Evolutionary conservation across 176 grass and related monocot species (phyloP).

Genomic region (Aegilops tauschii): DNA sequence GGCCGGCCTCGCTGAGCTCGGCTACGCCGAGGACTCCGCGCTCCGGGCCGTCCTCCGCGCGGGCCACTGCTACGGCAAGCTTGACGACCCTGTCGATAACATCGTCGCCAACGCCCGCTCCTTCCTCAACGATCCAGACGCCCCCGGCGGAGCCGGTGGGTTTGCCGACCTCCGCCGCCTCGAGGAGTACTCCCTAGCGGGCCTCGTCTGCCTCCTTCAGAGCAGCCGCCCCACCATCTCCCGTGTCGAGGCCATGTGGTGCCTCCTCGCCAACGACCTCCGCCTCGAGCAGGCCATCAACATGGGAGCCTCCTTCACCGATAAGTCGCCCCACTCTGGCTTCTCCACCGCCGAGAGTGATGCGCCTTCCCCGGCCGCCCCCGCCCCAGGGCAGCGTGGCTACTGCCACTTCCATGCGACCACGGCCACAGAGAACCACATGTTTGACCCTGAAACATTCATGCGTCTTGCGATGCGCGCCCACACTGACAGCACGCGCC

Average conservation of each 20-base stretch:
- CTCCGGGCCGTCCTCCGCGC: slow-evolving; percentile 74
- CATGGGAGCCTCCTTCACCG: slow-evolving; percentile 30
- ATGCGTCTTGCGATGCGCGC: slow-evolving; percentile 30
- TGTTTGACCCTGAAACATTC: slow-evolving; percentile 51
- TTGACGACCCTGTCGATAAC: slow-evolving; percentile 64
- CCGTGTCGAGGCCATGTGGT: slow-evolving; percentile 92
- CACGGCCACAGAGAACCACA: slow-evolving; percentile 11
- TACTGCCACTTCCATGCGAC: slow-evolving; percentile 19
- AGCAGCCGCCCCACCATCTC: slow-evolving; percentile 62
- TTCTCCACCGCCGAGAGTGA: background rate
- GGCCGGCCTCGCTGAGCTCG: slow-evolving; percentile 49
- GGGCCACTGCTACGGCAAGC: slow-evolving; percentile 77
- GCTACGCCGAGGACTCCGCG: slow-evolving; percentile 60
- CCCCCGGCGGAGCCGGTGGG: slow-evolving; percentile 18
- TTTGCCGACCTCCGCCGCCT: slow-evolving; percentile 84
- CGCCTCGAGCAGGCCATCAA: slow-evolving; percentile 66
- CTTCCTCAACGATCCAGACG: slow-evolving; percentile 50
- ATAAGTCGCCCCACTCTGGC: background rate
- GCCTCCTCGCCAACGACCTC: slow-evolving; percentile 83
- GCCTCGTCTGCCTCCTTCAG: slow-evolving; percentile 85
- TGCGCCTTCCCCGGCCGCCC: background rate
- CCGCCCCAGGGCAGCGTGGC: slow-evolving; percentile 11
- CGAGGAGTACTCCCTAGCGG: slow-evolving; percentile 86
- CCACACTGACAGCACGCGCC: background rate
- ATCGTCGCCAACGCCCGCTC: slow-evolving; percentile 69